A percentile compares a stretch with the other conserved stretches of the same genome.
phyloP scores from a whole-genome alignment of 306 rosid genomes.

The Glycyrrhiza uralensis region DNA sequence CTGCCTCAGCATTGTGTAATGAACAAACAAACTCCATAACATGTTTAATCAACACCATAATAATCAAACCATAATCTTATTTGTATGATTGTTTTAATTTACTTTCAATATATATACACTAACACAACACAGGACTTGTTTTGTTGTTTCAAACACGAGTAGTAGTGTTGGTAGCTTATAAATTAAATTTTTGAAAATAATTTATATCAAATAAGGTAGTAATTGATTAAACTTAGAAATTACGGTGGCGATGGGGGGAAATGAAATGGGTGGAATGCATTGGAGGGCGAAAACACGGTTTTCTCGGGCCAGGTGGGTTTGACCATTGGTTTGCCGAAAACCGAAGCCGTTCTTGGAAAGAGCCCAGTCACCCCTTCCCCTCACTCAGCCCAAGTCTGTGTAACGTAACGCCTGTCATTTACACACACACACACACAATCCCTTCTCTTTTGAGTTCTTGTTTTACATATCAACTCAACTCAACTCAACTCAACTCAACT shows the following conservation, averaged over 20 bases:
- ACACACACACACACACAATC: neutral
- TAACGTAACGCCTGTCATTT: neutral
- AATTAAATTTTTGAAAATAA: no score
- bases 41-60: neutral
- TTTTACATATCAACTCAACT: no score
- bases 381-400: conserved; percentile 28
- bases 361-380: conserved; percentile 28
- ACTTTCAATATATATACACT: no score
- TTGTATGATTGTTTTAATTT: neutral
- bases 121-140: no score
- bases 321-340: conserved; percentile 60
- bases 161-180: no score
- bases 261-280: conserved; percentile 32
- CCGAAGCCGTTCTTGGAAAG: conserved; percentile 52
- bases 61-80: neutral
- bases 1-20: neutral
- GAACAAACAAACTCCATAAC: neutral
- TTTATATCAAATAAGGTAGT: no score
- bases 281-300: conserved; percentile 73
- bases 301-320: conserved; percentile 85
- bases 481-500: no score
- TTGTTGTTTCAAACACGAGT: no score
- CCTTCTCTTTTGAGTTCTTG: neutral
- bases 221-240: no score
- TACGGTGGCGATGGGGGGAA: neutral